Conservation (phyloP, 129 eudicot species). For the Glebionis coronaria region DNA sequence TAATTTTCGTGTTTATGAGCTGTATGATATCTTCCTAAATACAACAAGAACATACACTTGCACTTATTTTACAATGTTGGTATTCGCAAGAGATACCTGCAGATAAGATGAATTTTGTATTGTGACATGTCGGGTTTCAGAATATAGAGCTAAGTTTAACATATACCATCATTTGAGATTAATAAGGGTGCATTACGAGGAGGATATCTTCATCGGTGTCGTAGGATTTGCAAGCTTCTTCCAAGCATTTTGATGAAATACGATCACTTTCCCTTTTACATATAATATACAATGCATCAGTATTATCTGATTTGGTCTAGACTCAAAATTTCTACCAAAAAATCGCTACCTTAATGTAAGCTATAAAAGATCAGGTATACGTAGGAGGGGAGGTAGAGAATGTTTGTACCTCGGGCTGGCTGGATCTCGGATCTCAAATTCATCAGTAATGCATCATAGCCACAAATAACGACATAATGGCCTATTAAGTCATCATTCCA, state of each 20-base stretch:
- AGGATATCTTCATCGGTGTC: constrained; percentile 99
- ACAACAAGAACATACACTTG: constrained; percentile 6
- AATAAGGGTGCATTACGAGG: constrained; percentile 47
- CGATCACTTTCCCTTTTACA: constrained; percentile 59
- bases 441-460: constrained; percentile 77
- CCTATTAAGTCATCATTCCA: constrained; percentile 41
- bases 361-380: not conserved
- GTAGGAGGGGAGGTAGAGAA: not conserved
- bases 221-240: constrained; percentile 91
- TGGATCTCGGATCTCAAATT: constrained; percentile 98
- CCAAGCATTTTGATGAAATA: constrained; percentile 65
- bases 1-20: not conserved
- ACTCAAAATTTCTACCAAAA: not conserved
- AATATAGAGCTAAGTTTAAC: too few species aligned
- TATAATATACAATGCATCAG: constrained; percentile 3
- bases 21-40: constrained; percentile 3
- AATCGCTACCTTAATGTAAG: too few species aligned
- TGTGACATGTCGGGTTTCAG: too few species aligned
- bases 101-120: not conserved
- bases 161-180: not conserved
- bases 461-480: constrained; percentile 81
- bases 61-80: constrained; percentile 14
- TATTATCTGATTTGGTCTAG: not conserved
- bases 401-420: constrained; percentile 80
- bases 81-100: too few species aligned